Base-by-base conservation (phyloP, 192 early-diverging fungal genomes). In the Gaertneriomyces sp. region DNA sequence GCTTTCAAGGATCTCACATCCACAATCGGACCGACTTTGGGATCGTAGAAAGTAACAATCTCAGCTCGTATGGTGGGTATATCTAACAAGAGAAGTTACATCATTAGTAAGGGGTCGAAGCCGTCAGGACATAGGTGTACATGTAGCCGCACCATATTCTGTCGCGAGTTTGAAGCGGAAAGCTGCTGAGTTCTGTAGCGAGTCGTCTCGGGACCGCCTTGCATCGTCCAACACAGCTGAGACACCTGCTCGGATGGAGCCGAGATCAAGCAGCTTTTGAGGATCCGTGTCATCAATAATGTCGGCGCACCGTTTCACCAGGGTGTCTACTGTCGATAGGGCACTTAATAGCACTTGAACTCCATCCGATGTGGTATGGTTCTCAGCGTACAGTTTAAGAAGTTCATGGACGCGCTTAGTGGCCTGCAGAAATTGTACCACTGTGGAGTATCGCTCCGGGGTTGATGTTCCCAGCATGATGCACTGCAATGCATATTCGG, bases 401-500 rank as follows among this genome's bases (percentile, higher is more conserved):
- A 33, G 2, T 33, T 33, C 25, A 33, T 33, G 25, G 1, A 33
- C 25, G 2, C 25, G 25, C 25, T 33, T 0, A 33, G 25, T 33
- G 2, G 25, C 25, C 25, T 33, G 25, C 25, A 33, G 25, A 33
- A 33, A 33, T 2, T 33, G 25, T 33, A 33, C 25, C 25, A 33
- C 25, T 33, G 25, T 33, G 1, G 25, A 33, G 25, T 33, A 33
- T 33, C 25, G 25, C 2, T 17, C 45, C 0, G 69, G 70, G 4
- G 53, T 38, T 4, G 71, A 61, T 9, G 16, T 55, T 20, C 56
- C 59, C 12, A 73, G 33, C 42, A 78, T 71, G 6, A 81, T 47
- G n/a, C 73, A 63, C 50, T 78, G 76, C 8, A 81, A 44, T 7
- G 68, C 42, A 9, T 72, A 63, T 41, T 81, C 76, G n/a, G 75